Conservation (phyloP, 2,329 filamentous ascomycete genomes). For the Trichoderma afroharzianum region DNA sequence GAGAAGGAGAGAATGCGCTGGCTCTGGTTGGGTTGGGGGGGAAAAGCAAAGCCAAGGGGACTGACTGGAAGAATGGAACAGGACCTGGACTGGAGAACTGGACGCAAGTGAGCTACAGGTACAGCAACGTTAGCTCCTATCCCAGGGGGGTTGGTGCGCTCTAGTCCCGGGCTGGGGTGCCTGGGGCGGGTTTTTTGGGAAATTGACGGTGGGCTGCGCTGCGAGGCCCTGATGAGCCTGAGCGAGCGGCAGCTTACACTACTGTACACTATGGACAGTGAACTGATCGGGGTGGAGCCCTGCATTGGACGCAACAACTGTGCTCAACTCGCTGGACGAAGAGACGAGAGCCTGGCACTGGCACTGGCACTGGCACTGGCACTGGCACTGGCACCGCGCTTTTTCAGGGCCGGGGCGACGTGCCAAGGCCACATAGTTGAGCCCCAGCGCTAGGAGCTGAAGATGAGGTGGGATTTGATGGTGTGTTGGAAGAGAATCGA, state of each 20-base stretch:
- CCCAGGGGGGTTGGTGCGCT: conserved; percentile 23
- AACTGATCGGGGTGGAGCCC: not conserved
- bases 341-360: not conserved
- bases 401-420: conserved; percentile 9
- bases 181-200: conserved; percentile 9
- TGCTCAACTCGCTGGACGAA: not conserved
- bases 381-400: not conserved
- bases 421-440: not conserved
- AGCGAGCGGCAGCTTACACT: not conserved
- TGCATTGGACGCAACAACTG: too few relatives aligned
- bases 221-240: not conserved
- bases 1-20: conserved; percentile 22
- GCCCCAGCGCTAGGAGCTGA: not conserved
- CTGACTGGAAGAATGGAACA: not conserved
- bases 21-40: conserved; percentile 14
- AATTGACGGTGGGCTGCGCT: conserved; percentile 10
- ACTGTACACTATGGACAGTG: too few relatives aligned
- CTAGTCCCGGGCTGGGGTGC: conserved; percentile 15
- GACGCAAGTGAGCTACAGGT: conserved; percentile 27
- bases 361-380: too few relatives aligned
- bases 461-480: not conserved
- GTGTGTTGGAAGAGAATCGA: not conserved
- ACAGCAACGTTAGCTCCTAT: conserved; percentile 8
- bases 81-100: too few relatives aligned
- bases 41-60: not conserved